Evolutionary conservation across 2,329 filamentous ascomycete genomes (phyloP), one percentile per base, ranked within the genome.

Genomic region (Capronia epimyces): DNA sequence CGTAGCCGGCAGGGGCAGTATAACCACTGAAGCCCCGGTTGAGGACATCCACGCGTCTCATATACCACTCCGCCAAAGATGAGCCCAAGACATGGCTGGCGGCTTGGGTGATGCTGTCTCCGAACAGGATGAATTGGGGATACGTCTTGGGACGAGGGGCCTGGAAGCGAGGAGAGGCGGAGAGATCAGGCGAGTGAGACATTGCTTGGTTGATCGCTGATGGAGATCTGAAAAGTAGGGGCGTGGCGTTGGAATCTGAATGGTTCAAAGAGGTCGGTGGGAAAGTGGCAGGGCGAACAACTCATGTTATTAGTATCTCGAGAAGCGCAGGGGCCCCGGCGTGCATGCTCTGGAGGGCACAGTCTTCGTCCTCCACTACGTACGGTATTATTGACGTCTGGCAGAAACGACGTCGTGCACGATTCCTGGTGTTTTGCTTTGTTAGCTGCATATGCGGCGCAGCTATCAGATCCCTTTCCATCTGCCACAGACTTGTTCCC

Each of bases 81-180:
- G 58, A 42, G n/a, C 47, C 34, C 9, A 62, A 43, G 36, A 46
- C 40, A 29, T 77, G 74, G 57, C 78, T 79, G 1, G 82, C 78
- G 36, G 77, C 74, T 64, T 97, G 83, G 43, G 91, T 84, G 55
- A 97, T 84, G 25, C 88, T 95, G 71, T 97, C 93, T 48, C 91
- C 91, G 56, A 97, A 86, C 20, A 97, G 80, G 56, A 97, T 75
- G 61, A 90, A 75, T 64, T 90, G 87, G 43, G 84, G 82, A 62
- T 86, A 86, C 10, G 55, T 20, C 49, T 65, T 43, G 60, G 22
- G 62, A 43, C 68, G 66, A 61, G 75, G 78, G 24, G 77, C 76
- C 54, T 13, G 18, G 22, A 22, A 25, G 15, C 22, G 24, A 12
- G 25, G 7, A 18, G 40, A 15, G 20, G 50, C 43, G 40, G 31